Evolutionary conservation across 1,284 basidiomycete genomes (phyloP), one percentile per base, ranked within the genome.

Genomic region (Meira nashicola): DNA sequence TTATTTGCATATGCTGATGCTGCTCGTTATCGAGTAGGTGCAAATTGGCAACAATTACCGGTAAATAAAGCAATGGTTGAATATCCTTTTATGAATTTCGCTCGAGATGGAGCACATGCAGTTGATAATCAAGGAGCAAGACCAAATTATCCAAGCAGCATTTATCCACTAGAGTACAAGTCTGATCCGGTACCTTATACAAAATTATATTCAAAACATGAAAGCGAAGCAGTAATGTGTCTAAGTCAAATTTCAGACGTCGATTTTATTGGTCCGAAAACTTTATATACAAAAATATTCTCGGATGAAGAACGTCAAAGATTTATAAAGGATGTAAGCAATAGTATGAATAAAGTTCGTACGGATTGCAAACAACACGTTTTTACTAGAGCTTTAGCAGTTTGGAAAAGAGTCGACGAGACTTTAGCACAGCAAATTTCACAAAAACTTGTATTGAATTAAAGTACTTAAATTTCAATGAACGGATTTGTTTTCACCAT

Each of bases 261-360:
- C 14, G 92, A 95, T 83, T 95, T 94, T 74, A 88, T 90, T 81
- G 90, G 92, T 75, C 90, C 92, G 7, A 85, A 90, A 60, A 85
- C 82, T 11, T 82, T 95, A 48, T 94, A 86, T 84, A 75, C 80
- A 63, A 86, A 85, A 71, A 90, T 93, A 25, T 88, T 90, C 82
- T 83, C 83, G 63, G 86, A 90, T n/a, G 39, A 58, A 23, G 65
- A 61, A 11, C 49, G 65, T 3, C 39, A 63, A 23, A 50, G 58
- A 40, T 60, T 68, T 17, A 60, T 68, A 25, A 48, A 50, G 4
- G 67, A 59, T 48, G 62, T 70, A 23, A 62, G 64, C 21, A 63
- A 60, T n/a, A 65, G 65, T 63, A 68, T 69, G 67, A 23, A 68
- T 8, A 44, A 44, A 25, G 43, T 44, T 25, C 17, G 43, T 4